phyloP scores from a whole-genome alignment of 1,139 yeast genomes.

The Eremothecium cymbalariae region DNA sequence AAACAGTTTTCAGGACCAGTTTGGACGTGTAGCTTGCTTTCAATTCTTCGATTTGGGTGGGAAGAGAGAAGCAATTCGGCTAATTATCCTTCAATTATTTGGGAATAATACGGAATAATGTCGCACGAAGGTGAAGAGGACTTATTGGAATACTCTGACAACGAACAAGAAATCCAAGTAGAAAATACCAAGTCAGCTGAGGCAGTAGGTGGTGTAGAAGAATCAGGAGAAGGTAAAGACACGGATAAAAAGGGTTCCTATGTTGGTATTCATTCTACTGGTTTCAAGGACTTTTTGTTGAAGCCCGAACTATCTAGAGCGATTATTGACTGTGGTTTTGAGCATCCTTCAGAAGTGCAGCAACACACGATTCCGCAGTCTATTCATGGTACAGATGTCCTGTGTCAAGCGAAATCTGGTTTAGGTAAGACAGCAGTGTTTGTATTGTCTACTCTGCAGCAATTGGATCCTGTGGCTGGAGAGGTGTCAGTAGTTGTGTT shows the following conservation, averaged over 20 bases:
- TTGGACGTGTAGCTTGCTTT: not conserved
- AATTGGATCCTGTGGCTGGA: conserved; percentile 95
- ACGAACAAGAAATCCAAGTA: conserved; percentile 86
- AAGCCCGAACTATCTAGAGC: conserved; percentile 97
- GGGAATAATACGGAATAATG: too few relatives aligned
- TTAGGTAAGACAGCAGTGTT: conserved; percentile 98
- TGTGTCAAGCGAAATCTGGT: conserved; percentile 99
- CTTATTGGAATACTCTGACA: conserved; percentile 94
- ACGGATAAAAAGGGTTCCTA: conserved; percentile 93
- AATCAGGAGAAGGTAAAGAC: conserved; percentile 33
- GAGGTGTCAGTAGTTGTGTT: conserved; percentile 90
- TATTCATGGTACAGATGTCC: conserved; percentile 92
- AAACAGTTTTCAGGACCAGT: not conserved
- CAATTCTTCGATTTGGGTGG: not conserved
- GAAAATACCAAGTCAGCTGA: conserved; percentile 50
- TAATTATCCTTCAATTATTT: not conserved
- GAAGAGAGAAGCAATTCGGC: too few relatives aligned
- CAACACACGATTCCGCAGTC: conserved; percentile 98
- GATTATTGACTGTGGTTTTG: conserved; percentile 98
- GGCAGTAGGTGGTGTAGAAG: conserved; percentile 25
- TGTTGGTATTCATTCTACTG: conserved; percentile 96
- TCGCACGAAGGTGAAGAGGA: conserved; percentile 95
- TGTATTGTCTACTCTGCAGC: conserved; percentile 91
- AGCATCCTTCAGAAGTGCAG: conserved; percentile 99
- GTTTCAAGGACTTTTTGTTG: conserved; percentile 93